Percentiles rank a stretch among this genome's conserved stretches.
These are phyloP conservation scores for Teunomyces pallodes DNA, from an alignment of 805 yeast species.

Conservation along the genomic window DNA sequence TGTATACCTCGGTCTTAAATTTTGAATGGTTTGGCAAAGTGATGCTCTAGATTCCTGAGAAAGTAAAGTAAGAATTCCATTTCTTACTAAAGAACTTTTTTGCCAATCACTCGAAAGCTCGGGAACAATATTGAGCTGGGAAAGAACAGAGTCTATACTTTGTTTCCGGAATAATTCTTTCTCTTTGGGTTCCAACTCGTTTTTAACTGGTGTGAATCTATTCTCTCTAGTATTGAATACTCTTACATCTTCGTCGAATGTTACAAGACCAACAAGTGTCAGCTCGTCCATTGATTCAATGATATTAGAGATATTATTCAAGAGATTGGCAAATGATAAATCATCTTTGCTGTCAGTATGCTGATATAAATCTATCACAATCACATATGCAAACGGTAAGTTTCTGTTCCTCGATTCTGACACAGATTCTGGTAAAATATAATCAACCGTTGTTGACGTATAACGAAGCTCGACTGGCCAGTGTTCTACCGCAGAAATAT, in stretches of 20 bases:
- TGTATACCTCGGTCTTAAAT: constrained; percentile 23
- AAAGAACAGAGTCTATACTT: constrained; percentile 1
- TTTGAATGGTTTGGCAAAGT: constrained; percentile 10
- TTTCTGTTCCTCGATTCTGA: constrained; percentile 8
- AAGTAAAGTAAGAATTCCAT: constrained; percentile 9
- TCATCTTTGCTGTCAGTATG: constrained; percentile 21
- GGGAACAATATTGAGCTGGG: constrained; percentile 3
- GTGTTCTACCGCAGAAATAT: constrained; percentile 10
- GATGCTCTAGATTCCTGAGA: constrained; percentile 5
- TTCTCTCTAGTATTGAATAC: constrained; percentile 15
- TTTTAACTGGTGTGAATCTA: background rate
- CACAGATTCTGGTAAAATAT: constrained; percentile 28
- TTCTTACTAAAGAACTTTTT: constrained; percentile 10
- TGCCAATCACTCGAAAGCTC: constrained; percentile 6
- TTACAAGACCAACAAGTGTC: constrained; percentile 21
- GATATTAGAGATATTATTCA: constrained; percentile 11
- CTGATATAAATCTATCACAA: constrained; percentile 31
- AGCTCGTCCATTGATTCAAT: constrained; percentile 16
- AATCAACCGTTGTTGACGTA: constrained; percentile 28
- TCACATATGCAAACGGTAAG: constrained; percentile 15
- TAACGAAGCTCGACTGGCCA: constrained; percentile 30
- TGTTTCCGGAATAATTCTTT: constrained; percentile 4
- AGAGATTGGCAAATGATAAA: constrained; percentile 13
- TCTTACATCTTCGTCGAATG: constrained; percentile 27
- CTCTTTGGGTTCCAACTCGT: background rate